Evolutionary conservation across 495 filamentous ascomycete species (phyloP).

Genomic region (Sabuloglossum arenarium): DNA sequence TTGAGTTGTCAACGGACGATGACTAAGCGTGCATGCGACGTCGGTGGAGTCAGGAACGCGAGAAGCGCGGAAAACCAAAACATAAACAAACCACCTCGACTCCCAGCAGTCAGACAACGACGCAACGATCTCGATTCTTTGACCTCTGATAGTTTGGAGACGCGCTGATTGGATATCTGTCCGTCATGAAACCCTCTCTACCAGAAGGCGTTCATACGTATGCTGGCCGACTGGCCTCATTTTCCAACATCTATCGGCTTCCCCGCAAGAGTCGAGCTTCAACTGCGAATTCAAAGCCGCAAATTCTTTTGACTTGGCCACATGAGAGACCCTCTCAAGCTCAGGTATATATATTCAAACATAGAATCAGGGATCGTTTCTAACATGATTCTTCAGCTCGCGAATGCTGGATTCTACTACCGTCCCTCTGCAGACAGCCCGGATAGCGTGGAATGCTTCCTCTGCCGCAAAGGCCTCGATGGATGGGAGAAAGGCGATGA

Average conservation of each 20-base stretch:
- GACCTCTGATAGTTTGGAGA: background rate
- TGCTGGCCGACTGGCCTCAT: slow-evolving; percentile 54
- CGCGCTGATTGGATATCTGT: background rate
- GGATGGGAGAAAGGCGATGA: slow-evolving; percentile 79
- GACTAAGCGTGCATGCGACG: background rate
- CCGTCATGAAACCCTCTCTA: slow-evolving; percentile 8
- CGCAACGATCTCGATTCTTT: background rate
- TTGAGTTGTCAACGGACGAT: background rate
- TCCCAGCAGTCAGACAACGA: background rate
- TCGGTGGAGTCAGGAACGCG: background rate
- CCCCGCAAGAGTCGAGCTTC: slow-evolving; percentile 45
- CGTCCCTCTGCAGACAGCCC: slow-evolving; percentile 47
- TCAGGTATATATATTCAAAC: slow-evolving; percentile 27
- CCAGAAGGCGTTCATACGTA: slow-evolving; percentile 27
- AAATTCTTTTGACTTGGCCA: slow-evolving; percentile 34
- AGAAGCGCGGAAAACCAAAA: background rate
- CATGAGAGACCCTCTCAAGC: slow-evolving; percentile 39
- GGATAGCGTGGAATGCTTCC: slow-evolving; percentile 81
- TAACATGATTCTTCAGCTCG: slow-evolving; percentile 35
- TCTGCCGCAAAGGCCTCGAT: slow-evolving; percentile 57
- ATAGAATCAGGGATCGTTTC: background rate
- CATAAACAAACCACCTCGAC: background rate
- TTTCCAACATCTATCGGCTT: slow-evolving; percentile 32
- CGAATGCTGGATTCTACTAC: slow-evolving; percentile 79
- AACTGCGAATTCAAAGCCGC: slow-evolving; percentile 28